Evolutionary conservation across 2,329 filamentous ascomycete genomes (phyloP).

Genomic region (Colletotrichum phormii): DNA sequence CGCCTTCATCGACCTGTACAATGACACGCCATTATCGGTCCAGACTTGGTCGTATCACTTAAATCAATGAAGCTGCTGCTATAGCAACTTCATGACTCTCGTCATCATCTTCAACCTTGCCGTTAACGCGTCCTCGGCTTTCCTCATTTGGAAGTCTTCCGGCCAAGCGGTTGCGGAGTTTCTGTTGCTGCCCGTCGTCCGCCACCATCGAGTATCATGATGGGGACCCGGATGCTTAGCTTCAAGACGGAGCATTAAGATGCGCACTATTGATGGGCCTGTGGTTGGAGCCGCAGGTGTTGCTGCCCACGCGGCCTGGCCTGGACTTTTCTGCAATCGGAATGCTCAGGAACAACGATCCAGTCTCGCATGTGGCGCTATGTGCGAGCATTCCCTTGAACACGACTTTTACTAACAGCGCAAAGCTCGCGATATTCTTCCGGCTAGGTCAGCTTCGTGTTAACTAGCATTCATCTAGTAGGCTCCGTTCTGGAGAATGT

Average conservation of each 20-base stretch:
- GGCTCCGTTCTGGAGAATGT: not conserved
- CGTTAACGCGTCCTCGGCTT: not conserved
- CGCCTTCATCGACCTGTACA: not conserved
- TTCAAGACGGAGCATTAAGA: not conserved
- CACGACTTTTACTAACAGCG: not conserved
- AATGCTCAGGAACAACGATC: not conserved
- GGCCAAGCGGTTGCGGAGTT: not conserved
- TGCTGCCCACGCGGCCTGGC: not conserved
- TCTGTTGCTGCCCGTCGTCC: slow-evolving; percentile 5
- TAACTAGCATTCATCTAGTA: not conserved
- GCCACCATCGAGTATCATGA: not conserved
- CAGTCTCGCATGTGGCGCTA: not conserved
- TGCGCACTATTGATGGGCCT: slow-evolving; percentile 1
- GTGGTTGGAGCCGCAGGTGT: not conserved
- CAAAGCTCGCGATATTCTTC: not conserved
- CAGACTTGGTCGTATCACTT: not conserved
- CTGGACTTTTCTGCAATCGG: not conserved
- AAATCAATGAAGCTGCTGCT: not conserved
- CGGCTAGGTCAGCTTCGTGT: not conserved
- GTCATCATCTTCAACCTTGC: not conserved
- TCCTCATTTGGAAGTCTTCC: not conserved
- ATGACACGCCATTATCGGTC: not conserved
- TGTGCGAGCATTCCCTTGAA: not conserved
- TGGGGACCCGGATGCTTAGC: slow-evolving; percentile 16
- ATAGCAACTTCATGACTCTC: not conserved